Evolutionary conservation across 2,329 filamentous ascomycete species (phyloP).

Genomic region (Falciphora oryzae): DNA sequence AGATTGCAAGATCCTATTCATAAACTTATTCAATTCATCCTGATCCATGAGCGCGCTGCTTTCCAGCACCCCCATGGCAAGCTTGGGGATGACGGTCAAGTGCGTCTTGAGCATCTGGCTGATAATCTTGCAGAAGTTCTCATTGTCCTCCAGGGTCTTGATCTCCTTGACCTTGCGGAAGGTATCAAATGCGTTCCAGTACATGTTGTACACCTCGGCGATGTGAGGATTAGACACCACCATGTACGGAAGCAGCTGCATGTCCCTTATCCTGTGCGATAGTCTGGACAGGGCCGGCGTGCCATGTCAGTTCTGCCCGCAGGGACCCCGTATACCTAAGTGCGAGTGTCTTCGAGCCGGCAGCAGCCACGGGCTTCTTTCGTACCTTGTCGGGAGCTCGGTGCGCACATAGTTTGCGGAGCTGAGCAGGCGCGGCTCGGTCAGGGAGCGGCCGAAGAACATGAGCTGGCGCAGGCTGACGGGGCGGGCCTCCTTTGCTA

Average conservation of each 20-base stretch:
- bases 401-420: conserved; percentile 97
- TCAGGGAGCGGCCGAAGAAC: conserved; percentile 92
- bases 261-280: conserved; percentile 90
- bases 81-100: conserved; percentile 84
- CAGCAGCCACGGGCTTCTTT: conserved; percentile 15
- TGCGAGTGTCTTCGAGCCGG: neutral
- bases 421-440: conserved; percentile 80
- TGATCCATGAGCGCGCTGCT: conserved; percentile 77
- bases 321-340: neutral
- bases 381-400: conserved; percentile 77
- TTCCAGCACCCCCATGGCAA: conserved; percentile 91
- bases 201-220: conserved; percentile 91
- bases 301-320: conserved; percentile 7
- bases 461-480: conserved; percentile 95
- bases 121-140: conserved; percentile 75
- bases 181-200: conserved; percentile 92
- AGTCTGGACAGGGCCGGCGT: conserved; percentile 46
- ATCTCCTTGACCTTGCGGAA: conserved; percentile 82
- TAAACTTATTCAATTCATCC: conserved; percentile 82
- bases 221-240: conserved; percentile 95
- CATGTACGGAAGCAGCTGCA: conserved; percentile 92
- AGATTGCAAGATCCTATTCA: conserved; percentile 88
- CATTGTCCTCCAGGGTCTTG: conserved; percentile 82
- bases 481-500: conserved; percentile 84
- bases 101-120: conserved; percentile 78